Evolutionary conservation across 306 rosid species (phyloP).

Genomic region (Biancaea sappan): DNA sequence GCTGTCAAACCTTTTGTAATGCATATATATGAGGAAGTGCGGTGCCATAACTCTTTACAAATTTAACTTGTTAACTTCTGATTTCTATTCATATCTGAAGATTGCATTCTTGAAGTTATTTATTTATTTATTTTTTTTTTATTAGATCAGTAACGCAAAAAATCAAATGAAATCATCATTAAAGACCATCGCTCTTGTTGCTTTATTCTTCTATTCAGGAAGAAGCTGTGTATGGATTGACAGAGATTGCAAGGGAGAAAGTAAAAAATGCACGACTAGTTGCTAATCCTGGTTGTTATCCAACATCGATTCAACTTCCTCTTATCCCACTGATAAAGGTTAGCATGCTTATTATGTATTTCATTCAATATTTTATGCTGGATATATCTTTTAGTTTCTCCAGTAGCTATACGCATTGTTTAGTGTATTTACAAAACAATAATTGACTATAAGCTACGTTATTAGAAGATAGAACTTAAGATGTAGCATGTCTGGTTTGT

Average conservation of each 20-base stretch:
- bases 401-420: neutral
- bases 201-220: constrained; percentile 52
- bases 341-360: constrained; percentile 32
- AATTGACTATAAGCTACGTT: neutral
- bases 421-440: neutral
- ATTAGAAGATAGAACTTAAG: no score
- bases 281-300: constrained; percentile 98
- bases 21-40: constrained; percentile 19
- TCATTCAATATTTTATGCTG: neutral
- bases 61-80: constrained; percentile 20
- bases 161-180: neutral
- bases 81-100: constrained; percentile 9
- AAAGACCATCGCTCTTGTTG: neutral
- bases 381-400: neutral
- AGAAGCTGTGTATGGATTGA: constrained; percentile 92
- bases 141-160: neutral
- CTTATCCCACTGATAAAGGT: constrained; percentile 93
- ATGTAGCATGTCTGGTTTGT: neutral
- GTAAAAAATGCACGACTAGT: constrained; percentile 79
- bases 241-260: constrained; percentile 78
- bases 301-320: constrained; percentile 92
- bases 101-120: neutral
- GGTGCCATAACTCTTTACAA: constrained; percentile 1
- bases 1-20: neutral
- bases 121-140: neutral